A percentile compares a stretch with the other conserved stretches of the same genome.
phyloP scores from a whole-genome alignment of 1,284 basidiomycete genomes.

The Irpex sp. region DNA sequence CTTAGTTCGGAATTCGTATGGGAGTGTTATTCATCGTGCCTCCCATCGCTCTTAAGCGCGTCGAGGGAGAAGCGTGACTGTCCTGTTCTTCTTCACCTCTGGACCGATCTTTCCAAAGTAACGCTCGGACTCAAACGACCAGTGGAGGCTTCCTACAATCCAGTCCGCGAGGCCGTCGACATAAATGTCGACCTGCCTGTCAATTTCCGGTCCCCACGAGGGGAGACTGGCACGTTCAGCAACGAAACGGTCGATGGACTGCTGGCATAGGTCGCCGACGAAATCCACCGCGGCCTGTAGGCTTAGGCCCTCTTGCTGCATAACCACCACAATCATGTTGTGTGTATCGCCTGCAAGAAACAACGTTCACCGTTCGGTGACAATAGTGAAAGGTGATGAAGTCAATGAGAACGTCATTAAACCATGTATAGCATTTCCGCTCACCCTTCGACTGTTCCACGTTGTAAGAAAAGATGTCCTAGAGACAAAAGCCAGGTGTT shows the following conservation, averaged over 20 bases:
- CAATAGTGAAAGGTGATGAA: not conserved
- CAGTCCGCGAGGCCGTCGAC: slow-evolving; percentile 35
- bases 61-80: slow-evolving; percentile 29
- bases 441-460: slow-evolving; percentile 36
- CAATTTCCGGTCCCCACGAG: slow-evolving; percentile 34
- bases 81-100: slow-evolving; percentile 30
- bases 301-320: slow-evolving; percentile 30
- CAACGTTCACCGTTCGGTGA: not conserved
- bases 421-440: slow-evolving; percentile 1
- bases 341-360: slow-evolving; percentile 33
- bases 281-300: slow-evolving; percentile 39
- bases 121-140: slow-evolving; percentile 29
- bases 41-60: not conserved
- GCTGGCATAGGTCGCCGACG: slow-evolving; percentile 35
- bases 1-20: not conserved
- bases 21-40: not conserved
- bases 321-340: slow-evolving; percentile 39
- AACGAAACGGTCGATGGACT: slow-evolving; percentile 34
- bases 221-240: slow-evolving; percentile 29
- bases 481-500: slow-evolving; percentile 3
- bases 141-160: slow-evolving; percentile 39
- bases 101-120: slow-evolving; percentile 36
- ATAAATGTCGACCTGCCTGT: slow-evolving; percentile 31
- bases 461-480: slow-evolving; percentile 44
- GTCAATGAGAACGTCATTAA: not conserved